Base-by-base conservation (phyloP, 257 asterid genomes). In the Coffea canephora region DNA sequence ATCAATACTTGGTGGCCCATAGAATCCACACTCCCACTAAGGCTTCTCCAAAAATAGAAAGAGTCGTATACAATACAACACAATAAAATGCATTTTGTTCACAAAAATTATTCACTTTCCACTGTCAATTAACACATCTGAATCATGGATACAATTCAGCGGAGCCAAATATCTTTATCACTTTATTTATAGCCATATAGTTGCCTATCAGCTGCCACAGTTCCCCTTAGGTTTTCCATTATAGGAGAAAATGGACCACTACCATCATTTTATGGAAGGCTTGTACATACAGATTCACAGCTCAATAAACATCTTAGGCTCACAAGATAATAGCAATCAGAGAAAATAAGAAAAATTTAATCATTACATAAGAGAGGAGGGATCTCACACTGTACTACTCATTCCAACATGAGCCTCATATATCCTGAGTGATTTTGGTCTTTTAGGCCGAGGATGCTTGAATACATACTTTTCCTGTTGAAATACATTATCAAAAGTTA, bases 401-500 rank as follows among this genome's bases (percentile, higher is more conserved):
- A 96, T 96, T 88, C 99, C 99, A 76, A 96, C 92, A 84, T 96
- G 99, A 77, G 89, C 76, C 84, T 96, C 99, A 21, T 96, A 96
- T 84, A 96, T 92, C 81, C 99, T 82, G 71, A 96, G 90, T 71
- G 99, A 96, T 73, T 90, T 87, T 68, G 99, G 99, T 90, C 85
- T 96, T 87, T 86, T 82, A 8, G 99, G 98, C 86, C 92, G 94
- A 76, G 97, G 96, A 85, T 94, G 97, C 77, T 89, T 86, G 82
- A 96, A 96, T 69, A 85, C 80, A 83, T 92, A 87, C 80, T 80
- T 94, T 83, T 94, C 99, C 99, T 96, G 80, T 79, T 27, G 46
- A n/a, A 68, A 74, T 1, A 43, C 67, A 67, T 55, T 62, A 68
- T 18, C 70, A 82, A 46, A 43, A 83, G 55, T 57, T 23, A 69